Evolutionary conservation across 176 grass and related monocot genomes (phyloP).

Genomic region (Puccinellia tenuiflora): DNA sequence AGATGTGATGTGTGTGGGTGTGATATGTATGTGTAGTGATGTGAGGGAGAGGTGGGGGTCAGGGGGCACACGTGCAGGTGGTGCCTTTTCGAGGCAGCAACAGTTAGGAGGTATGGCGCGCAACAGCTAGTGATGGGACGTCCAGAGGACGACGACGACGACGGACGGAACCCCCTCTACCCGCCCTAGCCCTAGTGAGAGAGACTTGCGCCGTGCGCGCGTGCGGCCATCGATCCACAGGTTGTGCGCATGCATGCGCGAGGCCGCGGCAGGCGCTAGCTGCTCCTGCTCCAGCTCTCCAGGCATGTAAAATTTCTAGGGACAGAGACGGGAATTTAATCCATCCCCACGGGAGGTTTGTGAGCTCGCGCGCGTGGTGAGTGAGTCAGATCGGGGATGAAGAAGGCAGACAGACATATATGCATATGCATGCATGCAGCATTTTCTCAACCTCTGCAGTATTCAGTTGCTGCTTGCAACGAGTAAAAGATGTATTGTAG

Average conservation of each 20-base stretch:
- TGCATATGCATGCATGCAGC: no score
- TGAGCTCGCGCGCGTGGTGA: not conserved
- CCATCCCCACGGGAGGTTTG: not conserved
- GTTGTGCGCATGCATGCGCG: not conserved
- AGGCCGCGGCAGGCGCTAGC: not conserved
- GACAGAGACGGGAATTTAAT: not conserved
- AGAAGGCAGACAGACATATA: no score
- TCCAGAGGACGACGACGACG: not conserved
- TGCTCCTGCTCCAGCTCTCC: not conserved
- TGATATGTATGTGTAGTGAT: not conserved
- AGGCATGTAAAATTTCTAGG: not conserved
- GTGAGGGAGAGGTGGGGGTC: conserved; percentile 12
- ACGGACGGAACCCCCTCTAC: no score
- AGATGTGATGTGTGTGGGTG: conserved; percentile 27
- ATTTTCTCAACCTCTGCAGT: no score
- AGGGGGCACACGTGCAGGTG: conserved; percentile 50
- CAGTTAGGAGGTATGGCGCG: conserved; percentile 58
- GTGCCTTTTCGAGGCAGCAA: conserved; percentile 52
- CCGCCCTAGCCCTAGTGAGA: not conserved
- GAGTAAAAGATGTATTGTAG: no score
- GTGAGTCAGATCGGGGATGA: no score
- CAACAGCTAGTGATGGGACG: conserved; percentile 47
- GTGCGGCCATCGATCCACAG: not conserved
- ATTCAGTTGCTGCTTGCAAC: no score
- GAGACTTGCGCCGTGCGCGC: not conserved